A percentile compares a stretch with the other conserved stretches of the same genome.
Conservation (phyloP, 1,284 basidiomycete genomes). For the Cryptococcus deneoformans region DNA sequence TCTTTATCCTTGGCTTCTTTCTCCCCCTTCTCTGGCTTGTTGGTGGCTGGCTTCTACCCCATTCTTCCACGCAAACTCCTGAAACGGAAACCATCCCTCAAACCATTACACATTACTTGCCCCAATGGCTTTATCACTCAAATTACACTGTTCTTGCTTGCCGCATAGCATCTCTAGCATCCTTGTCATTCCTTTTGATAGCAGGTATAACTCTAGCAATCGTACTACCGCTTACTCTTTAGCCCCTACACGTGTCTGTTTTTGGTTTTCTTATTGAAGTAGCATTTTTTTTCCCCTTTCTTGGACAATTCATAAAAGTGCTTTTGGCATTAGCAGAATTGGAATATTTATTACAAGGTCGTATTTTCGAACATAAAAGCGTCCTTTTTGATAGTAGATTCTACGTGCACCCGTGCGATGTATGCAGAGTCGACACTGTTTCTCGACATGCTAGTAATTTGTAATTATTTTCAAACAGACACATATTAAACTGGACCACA, state of each 20-base stretch:
- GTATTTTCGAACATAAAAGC: too few relatives aligned
- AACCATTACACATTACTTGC: background rate
- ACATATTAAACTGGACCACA: too few relatives aligned
- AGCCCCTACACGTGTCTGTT: background rate
- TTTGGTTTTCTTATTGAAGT: background rate
- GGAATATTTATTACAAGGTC: too few relatives aligned
- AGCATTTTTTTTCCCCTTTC: background rate
- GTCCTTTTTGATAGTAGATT: too few relatives aligned
- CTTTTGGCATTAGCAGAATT: background rate
- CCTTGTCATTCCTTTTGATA: background rate
- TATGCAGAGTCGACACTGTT: too few relatives aligned
- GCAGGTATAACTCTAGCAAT: background rate
- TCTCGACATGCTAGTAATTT: too few relatives aligned
- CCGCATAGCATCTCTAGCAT: background rate
- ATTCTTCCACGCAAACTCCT: background rate
- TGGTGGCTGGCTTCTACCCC: constrained; percentile 9
- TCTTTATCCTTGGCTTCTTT: constrained; percentile 16
- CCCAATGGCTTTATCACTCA: background rate
- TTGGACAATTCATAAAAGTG: background rate
- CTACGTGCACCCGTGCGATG: too few relatives aligned
- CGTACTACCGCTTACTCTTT: background rate
- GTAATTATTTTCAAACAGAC: too few relatives aligned
- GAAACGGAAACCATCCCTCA: background rate
- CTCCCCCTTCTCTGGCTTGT: constrained; percentile 13
- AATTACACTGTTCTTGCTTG: background rate